Evolutionary conservation across 2,329 filamentous ascomycete species (phyloP), one percentile per base, ranked within the genome.

Genomic region (Lasiodiplodia sp.): DNA sequence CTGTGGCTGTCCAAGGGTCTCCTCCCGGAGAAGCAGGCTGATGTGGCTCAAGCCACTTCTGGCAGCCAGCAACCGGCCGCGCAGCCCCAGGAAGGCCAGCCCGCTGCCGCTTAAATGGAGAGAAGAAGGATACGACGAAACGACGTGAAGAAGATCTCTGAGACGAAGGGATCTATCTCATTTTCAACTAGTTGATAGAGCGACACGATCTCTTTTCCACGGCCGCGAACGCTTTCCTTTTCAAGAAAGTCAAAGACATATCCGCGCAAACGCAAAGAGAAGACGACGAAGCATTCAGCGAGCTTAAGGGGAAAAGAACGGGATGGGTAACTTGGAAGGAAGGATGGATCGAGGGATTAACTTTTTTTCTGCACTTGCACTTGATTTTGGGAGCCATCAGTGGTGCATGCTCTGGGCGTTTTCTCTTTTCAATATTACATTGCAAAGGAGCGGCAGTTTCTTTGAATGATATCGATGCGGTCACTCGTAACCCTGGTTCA

Each of bases 1-100:
- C 87, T 97, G 58, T 97, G 94, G 91, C 90, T 94, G 31, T 91
- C 91, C 71, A 95, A 95, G 77, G 94, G 94, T 69, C 92, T 94
- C 31, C 92, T 98, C 74, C 94, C 94, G 25, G 67, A 51, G 18
- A 68, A 68, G 58, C 51, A 57, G 23, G 51, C n/a, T 6, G 67
- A 68, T n/a, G 21, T 16, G 23, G 18, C 53, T 4, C 44, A 40
- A 34, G 34, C 38, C 6, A 10, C 55, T 34, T 49, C 66, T 16
- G 11, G 52, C 8, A 44, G 21, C 28, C 55, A 63, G 38, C 37
- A 25, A 10, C 49, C 44, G 38, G 67, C 51, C 12, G 37, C 65
- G 40, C 65, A 67, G 53, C 52, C 52, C 6, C 67, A 57, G 58
- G 56, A 68, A 12, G 34, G 44, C 12, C 56, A 53, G 37, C 53